A percentile compares a stretch with the other conserved stretches of the same genome.
Evolutionary conservation across 108 stramenopile genomes (phyloP).

Genomic region (Stephanodiscus triporus): DNA sequence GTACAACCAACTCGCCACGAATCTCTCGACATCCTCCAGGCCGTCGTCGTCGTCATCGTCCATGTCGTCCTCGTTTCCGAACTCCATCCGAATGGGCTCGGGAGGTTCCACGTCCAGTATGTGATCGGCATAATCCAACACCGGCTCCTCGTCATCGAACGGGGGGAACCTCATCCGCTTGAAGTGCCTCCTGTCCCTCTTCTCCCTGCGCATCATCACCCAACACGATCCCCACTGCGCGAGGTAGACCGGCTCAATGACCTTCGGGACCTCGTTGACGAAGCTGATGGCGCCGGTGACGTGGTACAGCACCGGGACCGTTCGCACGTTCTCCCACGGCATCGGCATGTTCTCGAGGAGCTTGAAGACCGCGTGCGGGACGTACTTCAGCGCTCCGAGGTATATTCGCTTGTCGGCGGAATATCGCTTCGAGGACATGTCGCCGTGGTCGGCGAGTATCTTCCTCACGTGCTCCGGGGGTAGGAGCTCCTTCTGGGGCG

Average conservation of each 20-base stretch:
- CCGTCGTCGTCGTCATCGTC: conserved; percentile 68
- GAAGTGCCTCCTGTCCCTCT: conserved; percentile 98
- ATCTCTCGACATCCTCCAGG: conserved; percentile 58
- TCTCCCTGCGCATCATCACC: conserved; percentile 99
- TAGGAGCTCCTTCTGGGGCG: conserved; percentile 90
- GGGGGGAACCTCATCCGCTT: conserved; percentile 99
- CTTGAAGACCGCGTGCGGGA: conserved; percentile 98
- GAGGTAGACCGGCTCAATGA: conserved; percentile 97
- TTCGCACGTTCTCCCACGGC: conserved; percentile 95
- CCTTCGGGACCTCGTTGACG: conserved; percentile 97
- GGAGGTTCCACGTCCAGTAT: conserved; percentile 97
- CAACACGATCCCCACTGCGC: conserved; percentile 99
- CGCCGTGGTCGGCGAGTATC: conserved; percentile 97
- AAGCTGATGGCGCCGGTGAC: conserved; percentile 98
- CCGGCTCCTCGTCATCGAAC: conserved; percentile 99
- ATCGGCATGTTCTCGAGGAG: conserved; percentile 98
- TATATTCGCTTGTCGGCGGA: conserved; percentile 96
- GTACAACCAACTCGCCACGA: conserved; percentile 79
- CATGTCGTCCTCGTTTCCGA: conserved; percentile 64
- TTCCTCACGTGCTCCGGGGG: conserved; percentile 97
- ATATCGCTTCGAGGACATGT: conserved; percentile 98
- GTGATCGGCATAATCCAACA: conserved; percentile 99
- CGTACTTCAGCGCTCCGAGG: conserved; percentile 98
- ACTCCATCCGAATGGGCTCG: conserved; percentile 86
- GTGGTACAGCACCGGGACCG: conserved; percentile 97